phyloP scores from a whole-genome alignment of 2,329 filamentous ascomycete genomes.

The Xylariaceae sp. region DNA sequence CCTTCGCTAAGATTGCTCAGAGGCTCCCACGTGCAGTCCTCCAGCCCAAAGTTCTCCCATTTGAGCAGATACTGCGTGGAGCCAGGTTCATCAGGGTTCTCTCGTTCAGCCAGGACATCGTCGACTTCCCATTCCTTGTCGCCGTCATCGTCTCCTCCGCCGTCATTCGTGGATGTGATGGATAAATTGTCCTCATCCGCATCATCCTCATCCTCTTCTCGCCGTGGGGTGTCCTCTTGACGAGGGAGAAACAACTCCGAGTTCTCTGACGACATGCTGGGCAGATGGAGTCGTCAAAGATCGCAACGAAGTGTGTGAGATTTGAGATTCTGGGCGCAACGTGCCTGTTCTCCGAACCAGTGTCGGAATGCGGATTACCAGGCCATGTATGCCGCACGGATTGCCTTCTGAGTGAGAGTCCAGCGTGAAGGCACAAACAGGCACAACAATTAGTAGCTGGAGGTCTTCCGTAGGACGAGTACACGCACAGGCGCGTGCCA shows the following conservation, averaged over 20 bases:
- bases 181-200: constrained; percentile 53
- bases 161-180: constrained; percentile 45
- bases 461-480: too few species aligned
- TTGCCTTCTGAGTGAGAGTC: too few species aligned
- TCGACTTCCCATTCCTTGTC: constrained; percentile 50
- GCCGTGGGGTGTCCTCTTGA: background rate
- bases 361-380: too few species aligned
- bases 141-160: constrained; percentile 30
- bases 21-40: constrained; percentile 55
- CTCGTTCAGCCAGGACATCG: constrained; percentile 45
- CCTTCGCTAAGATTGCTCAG: constrained; percentile 37
- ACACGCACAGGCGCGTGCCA: too few species aligned
- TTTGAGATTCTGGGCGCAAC: too few species aligned
- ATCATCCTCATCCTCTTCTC: constrained; percentile 41
- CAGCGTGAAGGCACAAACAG: too few species aligned
- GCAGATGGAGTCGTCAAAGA: background rate
- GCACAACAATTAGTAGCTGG: too few species aligned
- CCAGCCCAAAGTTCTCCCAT: constrained; percentile 56
- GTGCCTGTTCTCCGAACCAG: too few species aligned
- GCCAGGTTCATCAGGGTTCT: constrained; percentile 25
- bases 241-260: background rate
- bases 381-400: too few species aligned
- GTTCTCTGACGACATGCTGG: constrained; percentile 4
- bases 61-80: constrained; percentile 52
- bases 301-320: too few species aligned